Evolutionary conservation across 192 early-diverging fungal genomes (phyloP).

Genomic region (Coemansia sp.): DNA sequence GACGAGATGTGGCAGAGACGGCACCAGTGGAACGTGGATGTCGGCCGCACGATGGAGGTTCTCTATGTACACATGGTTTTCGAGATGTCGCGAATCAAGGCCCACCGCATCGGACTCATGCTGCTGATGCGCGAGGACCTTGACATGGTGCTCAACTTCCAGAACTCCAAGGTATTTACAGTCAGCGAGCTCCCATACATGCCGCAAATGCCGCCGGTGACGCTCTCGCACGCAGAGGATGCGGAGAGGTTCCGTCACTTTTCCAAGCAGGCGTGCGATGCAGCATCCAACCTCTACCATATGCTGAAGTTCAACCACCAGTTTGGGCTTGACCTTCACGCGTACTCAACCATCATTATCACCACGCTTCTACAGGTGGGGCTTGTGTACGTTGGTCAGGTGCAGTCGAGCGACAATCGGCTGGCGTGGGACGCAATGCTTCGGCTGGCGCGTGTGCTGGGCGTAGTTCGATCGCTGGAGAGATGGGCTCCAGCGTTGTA

Average conservation of each 20-base stretch:
- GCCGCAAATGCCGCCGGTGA: slow-evolving; percentile 16
- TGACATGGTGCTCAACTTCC: slow-evolving; percentile 56
- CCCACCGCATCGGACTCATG: slow-evolving; percentile 51
- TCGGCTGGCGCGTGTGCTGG: slow-evolving; percentile 49
- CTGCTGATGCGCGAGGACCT: slow-evolving; percentile 49
- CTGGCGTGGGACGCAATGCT: slow-evolving; percentile 53
- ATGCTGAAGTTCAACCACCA: slow-evolving; percentile 53
- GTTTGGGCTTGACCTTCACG: slow-evolving; percentile 53
- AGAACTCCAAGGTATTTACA: slow-evolving; percentile 43
- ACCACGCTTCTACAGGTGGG: slow-evolving; percentile 46
- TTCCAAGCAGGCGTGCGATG: slow-evolving; percentile 21
- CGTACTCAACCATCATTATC: slow-evolving; percentile 38
- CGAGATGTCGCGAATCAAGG: slow-evolving; percentile 48
- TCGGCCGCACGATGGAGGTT: slow-evolving; percentile 46
- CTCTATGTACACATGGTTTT: slow-evolving; percentile 54
- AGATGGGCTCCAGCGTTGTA: slow-evolving; percentile 55
- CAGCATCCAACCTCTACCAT: slow-evolving; percentile 37
- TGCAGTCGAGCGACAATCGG: slow-evolving; percentile 38
- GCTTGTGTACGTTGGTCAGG: slow-evolving; percentile 51
- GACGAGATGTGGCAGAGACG: slow-evolving; percentile 55
- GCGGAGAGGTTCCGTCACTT: slow-evolving; percentile 28
- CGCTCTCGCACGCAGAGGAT: slow-evolving; percentile 29
- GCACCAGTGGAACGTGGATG: slow-evolving; percentile 54
- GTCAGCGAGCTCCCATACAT: slow-evolving; percentile 30
- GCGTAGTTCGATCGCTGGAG: slow-evolving; percentile 52